These are phyloP conservation scores for Perkinsus olseni DNA, from an alignment of 169 alveolate genomes.

Conservation along the genomic window DNA sequence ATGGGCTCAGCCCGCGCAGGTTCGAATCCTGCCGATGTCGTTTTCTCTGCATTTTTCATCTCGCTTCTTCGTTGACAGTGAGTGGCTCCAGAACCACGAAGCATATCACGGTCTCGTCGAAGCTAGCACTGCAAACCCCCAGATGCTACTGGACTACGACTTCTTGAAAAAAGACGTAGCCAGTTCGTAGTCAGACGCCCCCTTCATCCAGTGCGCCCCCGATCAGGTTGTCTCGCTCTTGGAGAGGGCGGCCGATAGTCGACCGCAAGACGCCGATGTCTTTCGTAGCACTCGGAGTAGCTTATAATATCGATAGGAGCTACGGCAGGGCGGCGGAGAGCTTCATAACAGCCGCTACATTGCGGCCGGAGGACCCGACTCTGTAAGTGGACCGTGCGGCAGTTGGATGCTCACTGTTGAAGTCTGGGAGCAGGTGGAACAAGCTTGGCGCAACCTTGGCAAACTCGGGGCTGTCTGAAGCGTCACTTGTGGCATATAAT, in stretches of 20 bases:
- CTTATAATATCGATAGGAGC: slow-evolving; percentile 59
- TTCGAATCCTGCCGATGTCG: slow-evolving; percentile 91
- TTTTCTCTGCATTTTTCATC: neutral
- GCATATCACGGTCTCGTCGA: neutral
- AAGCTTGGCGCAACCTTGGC: slow-evolving; percentile 77
- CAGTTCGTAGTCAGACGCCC: neutral
- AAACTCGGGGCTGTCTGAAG: slow-evolving; percentile 47
- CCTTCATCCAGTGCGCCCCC: neutral
- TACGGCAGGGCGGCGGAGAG: slow-evolving; percentile 55
- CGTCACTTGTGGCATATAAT: slow-evolving; percentile 53
- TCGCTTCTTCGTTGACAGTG: neutral
- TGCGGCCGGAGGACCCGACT: neutral
- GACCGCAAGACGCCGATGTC: slow-evolving; percentile 53
- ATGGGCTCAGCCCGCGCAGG: slow-evolving; percentile 92
- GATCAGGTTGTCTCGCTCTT: slow-evolving; percentile 21
- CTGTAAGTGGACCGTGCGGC: neutral
- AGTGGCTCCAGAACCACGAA: neutral
- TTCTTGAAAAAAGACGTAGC: neutral
- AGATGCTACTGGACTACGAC: neutral
- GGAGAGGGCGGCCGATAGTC: slow-evolving; percentile 36
- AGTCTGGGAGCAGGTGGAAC: slow-evolving; percentile 44
- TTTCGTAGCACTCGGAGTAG: slow-evolving; percentile 67
- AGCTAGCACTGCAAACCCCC: neutral
- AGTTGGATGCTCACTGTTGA: neutral
- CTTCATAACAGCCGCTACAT: slow-evolving; percentile 47